These are phyloP conservation scores for Coemansia sp. DNA, from an alignment of 192 early-diverging fungal genomes.

Conservation along the genomic window DNA sequence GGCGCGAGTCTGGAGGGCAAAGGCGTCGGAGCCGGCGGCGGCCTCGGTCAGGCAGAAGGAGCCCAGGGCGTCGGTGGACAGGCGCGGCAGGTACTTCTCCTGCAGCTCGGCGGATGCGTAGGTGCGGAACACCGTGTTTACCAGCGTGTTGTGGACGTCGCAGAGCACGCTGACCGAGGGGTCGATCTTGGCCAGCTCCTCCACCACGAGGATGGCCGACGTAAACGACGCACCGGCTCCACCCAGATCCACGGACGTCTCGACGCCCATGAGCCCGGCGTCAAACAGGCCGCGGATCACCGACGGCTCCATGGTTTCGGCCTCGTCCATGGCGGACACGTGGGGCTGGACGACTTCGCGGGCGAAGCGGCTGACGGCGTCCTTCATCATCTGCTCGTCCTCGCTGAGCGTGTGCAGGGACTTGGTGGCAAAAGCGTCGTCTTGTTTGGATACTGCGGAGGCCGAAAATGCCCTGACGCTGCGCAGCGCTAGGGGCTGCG, in stretches of 20 bases:
- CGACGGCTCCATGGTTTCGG: conserved; percentile 74
- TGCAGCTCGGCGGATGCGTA: conserved; percentile 76
- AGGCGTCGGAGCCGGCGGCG: conserved; percentile 90
- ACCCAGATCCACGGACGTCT: conserved; percentile 76
- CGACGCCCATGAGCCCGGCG: conserved; percentile 93
- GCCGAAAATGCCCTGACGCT: background rate
- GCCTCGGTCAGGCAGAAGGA: conserved; percentile 96
- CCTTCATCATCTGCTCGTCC: conserved; percentile 83
- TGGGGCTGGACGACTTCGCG: conserved; percentile 81
- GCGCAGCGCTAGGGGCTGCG: background rate
- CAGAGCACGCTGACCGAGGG: conserved; percentile 87
- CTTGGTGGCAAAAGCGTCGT: background rate
- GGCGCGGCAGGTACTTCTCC: conserved; percentile 80
- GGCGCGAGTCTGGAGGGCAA: conserved; percentile 86
- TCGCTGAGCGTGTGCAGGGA: conserved; percentile 85
- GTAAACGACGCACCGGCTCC: conserved; percentile 83
- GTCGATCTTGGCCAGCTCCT: conserved; percentile 95
- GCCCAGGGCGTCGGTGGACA: conserved; percentile 82
- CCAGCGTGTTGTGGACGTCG: conserved; percentile 98
- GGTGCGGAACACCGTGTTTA: conserved; percentile 88
- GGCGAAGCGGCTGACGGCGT: conserved; percentile 77
- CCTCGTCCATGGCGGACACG: conserved; percentile 90
- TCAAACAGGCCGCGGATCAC: conserved; percentile 87
- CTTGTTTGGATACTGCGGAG: background rate
- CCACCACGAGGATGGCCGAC: conserved; percentile 82